Evolutionary conservation across 495 filamentous ascomycete species (phyloP).

Genomic region (Talaromyces wortmannii): DNA sequence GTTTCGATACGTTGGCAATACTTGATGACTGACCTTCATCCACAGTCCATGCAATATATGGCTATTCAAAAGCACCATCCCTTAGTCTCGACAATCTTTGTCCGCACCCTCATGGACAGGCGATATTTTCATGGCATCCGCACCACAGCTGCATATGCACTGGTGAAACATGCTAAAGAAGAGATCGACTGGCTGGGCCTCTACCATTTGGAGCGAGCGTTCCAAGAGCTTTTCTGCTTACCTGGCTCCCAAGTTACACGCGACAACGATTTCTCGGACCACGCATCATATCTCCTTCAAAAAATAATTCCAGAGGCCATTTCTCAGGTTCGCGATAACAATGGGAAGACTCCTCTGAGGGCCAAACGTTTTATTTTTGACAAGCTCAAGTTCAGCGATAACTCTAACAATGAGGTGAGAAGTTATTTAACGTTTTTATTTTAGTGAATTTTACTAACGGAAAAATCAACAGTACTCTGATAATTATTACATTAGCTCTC

Average conservation of each 20-base stretch:
- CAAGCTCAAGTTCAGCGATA: constrained; percentile 88
- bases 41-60: constrained; percentile 56
- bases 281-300: constrained; percentile 73
- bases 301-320: constrained; percentile 74
- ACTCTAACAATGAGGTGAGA: constrained; percentile 68
- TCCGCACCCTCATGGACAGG: constrained; percentile 81
- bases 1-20: not conserved
- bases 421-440: not conserved
- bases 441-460: constrained; percentile 4
- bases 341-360: constrained; percentile 65
- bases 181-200: constrained; percentile 71
- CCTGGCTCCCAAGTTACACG: constrained; percentile 62
- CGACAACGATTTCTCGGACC: constrained; percentile 85
- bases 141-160: constrained; percentile 64
- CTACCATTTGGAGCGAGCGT: constrained; percentile 76
- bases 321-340: constrained; percentile 65
- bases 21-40: constrained; percentile 8
- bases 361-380: constrained; percentile 80
- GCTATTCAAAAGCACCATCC: constrained; percentile 53
- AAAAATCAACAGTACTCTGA: constrained; percentile 58
- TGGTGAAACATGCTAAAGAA: constrained; percentile 65
- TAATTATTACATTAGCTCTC: constrained; percentile 72
- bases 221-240: constrained; percentile 84
- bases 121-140: constrained; percentile 93
- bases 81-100: constrained; percentile 76